These are phyloP conservation scores for Phytophthora pinifolia DNA, from an alignment of 352 stramenopile genomes.

Conservation along the genomic window DNA sequence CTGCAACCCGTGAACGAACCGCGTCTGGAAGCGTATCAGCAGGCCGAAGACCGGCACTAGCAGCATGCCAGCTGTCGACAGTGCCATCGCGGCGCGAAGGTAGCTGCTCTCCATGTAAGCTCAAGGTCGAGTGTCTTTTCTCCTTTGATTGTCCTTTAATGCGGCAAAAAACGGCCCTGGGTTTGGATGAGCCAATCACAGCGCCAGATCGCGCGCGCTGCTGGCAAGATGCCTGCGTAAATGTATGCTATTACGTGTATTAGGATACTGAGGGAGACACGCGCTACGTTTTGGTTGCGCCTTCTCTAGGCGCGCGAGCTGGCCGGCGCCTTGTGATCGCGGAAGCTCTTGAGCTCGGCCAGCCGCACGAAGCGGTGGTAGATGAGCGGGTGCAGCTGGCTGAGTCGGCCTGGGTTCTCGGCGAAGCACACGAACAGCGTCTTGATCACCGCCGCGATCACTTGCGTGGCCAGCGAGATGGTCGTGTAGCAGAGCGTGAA, in stretches of 20 bases:
- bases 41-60: conserved; percentile 60
- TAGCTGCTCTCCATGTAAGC: conserved; percentile 35
- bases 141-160: conserved; percentile 10
- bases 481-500: conserved; percentile 84
- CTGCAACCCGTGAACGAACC: conserved; percentile 58
- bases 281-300: too few relatives aligned
- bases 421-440: conserved; percentile 89
- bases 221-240: neutral
- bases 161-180: conserved; percentile 13
- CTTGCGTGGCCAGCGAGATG: conserved; percentile 72
- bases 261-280: neutral
- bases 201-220: conserved; percentile 2
- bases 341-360: conserved; percentile 84
- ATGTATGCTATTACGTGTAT: conserved; percentile 23
- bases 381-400: conserved; percentile 82
- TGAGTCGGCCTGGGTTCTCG: conserved; percentile 74
- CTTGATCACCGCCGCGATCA: conserved; percentile 78
- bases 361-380: conserved; percentile 87
- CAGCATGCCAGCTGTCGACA: conserved; percentile 51
- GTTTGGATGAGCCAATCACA: conserved; percentile 20
- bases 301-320: conserved; percentile 15
- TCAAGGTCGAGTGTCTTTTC: conserved; percentile 17
- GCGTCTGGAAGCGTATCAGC: conserved; percentile 54
- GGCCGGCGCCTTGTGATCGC: conserved; percentile 58
- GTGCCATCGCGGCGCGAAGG: conserved; percentile 38